Evolutionary conservation across 2,329 filamentous ascomycete genomes (phyloP).

Genomic region (Tricladium varicosporioides): DNA sequence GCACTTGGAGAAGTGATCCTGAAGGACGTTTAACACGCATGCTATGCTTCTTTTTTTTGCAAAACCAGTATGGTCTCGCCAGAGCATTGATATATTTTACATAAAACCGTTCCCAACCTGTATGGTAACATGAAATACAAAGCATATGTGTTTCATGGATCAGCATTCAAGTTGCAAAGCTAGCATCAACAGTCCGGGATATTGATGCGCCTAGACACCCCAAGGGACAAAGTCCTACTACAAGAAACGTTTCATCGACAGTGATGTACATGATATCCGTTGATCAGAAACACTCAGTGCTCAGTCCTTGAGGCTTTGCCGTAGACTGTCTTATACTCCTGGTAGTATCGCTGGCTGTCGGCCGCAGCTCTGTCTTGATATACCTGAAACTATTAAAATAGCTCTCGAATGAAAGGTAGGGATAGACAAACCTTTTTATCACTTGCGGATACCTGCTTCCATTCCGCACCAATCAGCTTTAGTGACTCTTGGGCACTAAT

Average conservation of each 20-base stretch:
- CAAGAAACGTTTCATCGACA: neutral
- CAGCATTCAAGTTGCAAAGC: no score
- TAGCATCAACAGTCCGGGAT: no score
- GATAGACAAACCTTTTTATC: slow-evolving; percentile 42
- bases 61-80: neutral
- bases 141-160: no score
- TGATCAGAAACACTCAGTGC: no score
- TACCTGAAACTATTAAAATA: slow-evolving; percentile 21
- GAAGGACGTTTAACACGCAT: neutral
- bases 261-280: neutral
- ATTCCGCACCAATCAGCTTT: slow-evolving; percentile 45
- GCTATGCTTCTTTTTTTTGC: neutral
- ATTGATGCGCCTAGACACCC: no score
- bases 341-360: slow-evolving; percentile 27
- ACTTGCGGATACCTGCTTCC: slow-evolving; percentile 42
- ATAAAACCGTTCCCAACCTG: neutral
- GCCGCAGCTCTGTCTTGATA: slow-evolving; percentile 28
- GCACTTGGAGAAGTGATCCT: no score
- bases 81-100: neutral
- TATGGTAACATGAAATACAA: no score
- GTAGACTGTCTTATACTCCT: slow-evolving; percentile 34
- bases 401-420: no score
- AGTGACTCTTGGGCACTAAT: slow-evolving; percentile 40
- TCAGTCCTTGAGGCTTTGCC: slow-evolving; percentile 8
- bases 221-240: no score